These are phyloP conservation scores for Phytophthora tentaculata DNA, from an alignment of 352 stramenopile species.

Conservation along the genomic window DNA sequence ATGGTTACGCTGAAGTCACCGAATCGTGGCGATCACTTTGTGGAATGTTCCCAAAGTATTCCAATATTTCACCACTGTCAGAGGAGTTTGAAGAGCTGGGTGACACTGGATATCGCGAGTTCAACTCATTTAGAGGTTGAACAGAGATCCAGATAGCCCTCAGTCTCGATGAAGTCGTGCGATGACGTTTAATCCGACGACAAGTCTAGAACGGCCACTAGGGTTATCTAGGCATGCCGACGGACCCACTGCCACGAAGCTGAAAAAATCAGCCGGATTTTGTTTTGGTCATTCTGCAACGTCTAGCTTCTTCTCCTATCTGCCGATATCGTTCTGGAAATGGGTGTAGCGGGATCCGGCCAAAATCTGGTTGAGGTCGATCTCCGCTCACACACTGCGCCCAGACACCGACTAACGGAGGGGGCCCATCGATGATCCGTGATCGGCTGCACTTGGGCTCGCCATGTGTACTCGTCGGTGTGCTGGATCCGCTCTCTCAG, in stretches of 20 bases:
- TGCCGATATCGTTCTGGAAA: constrained; percentile 1
- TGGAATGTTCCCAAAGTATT: neutral
- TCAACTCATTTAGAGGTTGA: neutral
- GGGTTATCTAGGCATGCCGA: constrained; percentile 4
- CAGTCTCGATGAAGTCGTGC: neutral
- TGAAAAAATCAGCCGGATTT: neutral
- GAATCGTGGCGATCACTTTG: neutral
- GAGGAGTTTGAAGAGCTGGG: constrained; percentile 9
- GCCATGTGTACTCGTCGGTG: too few relatives aligned
- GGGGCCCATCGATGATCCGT: too few relatives aligned
- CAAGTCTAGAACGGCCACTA: neutral
- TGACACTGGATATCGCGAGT: neutral
- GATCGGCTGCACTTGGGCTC: too few relatives aligned
- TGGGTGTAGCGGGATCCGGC: too few relatives aligned
- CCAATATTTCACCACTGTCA: constrained; percentile 1
- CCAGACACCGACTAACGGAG: too few relatives aligned
- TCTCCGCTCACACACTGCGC: too few relatives aligned
- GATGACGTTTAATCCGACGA: constrained; percentile 12
- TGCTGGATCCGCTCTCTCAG: too few relatives aligned
- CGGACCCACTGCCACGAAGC: neutral
- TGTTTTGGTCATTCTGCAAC: constrained; percentile 1
- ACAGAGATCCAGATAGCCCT: constrained; percentile 2
- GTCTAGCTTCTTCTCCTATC: neutral
- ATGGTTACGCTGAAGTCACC: neutral
- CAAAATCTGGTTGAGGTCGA: too few relatives aligned